Evolutionary conservation across 2,329 filamentous ascomycete species (phyloP).

Genomic region (Fonsecaea multimorphosa): DNA sequence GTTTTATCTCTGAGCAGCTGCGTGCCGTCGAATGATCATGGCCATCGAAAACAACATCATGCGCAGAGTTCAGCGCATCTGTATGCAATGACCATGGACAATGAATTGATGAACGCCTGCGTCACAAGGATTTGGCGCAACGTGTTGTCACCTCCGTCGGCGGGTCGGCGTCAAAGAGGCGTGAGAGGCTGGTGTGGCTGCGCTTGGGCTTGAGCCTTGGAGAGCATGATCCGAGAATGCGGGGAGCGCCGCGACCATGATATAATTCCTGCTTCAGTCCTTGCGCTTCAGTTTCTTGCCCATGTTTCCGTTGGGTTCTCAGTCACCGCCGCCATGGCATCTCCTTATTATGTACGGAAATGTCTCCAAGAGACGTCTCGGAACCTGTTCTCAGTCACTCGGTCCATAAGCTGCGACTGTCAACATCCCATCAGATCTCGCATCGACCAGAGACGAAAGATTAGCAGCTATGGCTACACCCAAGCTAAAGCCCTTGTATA

Average conservation of each 20-base stretch:
- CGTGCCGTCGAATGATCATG: not conserved
- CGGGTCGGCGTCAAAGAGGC: not conserved
- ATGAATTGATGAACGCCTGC: not conserved
- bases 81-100: not conserved
- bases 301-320: not conserved
- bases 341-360: not conserved
- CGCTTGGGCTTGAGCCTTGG: constrained; percentile 3
- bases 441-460: constrained; percentile 43
- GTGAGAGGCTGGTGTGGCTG: too few species aligned
- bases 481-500: constrained; percentile 58
- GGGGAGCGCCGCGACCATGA: not conserved
- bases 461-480: constrained; percentile 57
- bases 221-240: not conserved
- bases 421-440: constrained; percentile 1
- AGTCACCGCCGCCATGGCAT: not conserved
- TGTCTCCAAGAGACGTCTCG: constrained; percentile 12
- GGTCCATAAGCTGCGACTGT: constrained; percentile 16
- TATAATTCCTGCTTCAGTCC: not conserved
- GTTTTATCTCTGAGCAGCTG: not conserved
- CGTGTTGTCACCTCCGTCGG: not conserved
- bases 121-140: not conserved
- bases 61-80: not conserved
- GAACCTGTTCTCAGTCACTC: constrained; percentile 11
- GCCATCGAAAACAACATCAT: not conserved
- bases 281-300: not conserved